These are phyloP conservation scores for Aegilops umbellulata DNA, from an alignment of 176 grass and related monocot genomes.

Conservation along the genomic window DNA sequence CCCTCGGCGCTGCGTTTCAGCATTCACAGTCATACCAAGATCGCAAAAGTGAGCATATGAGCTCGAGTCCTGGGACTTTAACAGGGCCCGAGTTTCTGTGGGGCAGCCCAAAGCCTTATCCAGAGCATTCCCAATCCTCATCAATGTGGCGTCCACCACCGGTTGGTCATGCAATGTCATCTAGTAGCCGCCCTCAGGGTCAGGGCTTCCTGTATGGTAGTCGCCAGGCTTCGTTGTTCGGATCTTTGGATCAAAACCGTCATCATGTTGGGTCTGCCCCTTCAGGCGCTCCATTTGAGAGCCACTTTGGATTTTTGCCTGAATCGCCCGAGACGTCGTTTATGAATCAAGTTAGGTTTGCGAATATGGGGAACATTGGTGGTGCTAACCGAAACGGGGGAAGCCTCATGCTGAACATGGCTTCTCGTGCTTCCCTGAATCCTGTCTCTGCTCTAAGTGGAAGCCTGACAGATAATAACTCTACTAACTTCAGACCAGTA, in stretches of 20 bases:
- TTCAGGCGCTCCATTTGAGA: slow-evolving; percentile 75
- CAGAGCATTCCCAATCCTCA: slow-evolving; percentile 68
- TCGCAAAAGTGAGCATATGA: slow-evolving; percentile 52
- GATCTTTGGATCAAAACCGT: slow-evolving; percentile 53
- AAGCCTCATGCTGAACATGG: slow-evolving; percentile 60
- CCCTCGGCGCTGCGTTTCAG: slow-evolving; percentile 45
- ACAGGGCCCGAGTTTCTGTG: slow-evolving; percentile 92
- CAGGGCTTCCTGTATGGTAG: slow-evolving; percentile 61
- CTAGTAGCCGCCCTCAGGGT: slow-evolving; percentile 45
- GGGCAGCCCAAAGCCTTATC: slow-evolving; percentile 86
- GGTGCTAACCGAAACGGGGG: slow-evolving; percentile 40
- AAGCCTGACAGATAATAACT: slow-evolving; percentile 57
- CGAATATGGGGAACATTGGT: slow-evolving; percentile 44
- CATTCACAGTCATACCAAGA: slow-evolving; percentile 82
- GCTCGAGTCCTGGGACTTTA: slow-evolving; percentile 68
- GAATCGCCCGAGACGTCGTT: slow-evolving; percentile 68
- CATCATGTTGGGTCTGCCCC: slow-evolving; percentile 87
- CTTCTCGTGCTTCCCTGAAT: slow-evolving; percentile 34
- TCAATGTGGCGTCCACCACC: slow-evolving; percentile 61
- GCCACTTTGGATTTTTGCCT: slow-evolving; percentile 75
- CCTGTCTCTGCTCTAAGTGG: slow-evolving; percentile 50
- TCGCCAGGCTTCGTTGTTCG: slow-evolving; percentile 51
- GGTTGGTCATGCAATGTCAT: slow-evolving; percentile 42
- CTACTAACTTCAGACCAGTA: slow-evolving; percentile 62
- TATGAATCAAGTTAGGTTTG: slow-evolving; percentile 57